These are phyloP conservation scores for Allomyces arbusculus DNA, from an alignment of 192 early-diverging fungal genomes.

Conservation along the genomic window DNA sequence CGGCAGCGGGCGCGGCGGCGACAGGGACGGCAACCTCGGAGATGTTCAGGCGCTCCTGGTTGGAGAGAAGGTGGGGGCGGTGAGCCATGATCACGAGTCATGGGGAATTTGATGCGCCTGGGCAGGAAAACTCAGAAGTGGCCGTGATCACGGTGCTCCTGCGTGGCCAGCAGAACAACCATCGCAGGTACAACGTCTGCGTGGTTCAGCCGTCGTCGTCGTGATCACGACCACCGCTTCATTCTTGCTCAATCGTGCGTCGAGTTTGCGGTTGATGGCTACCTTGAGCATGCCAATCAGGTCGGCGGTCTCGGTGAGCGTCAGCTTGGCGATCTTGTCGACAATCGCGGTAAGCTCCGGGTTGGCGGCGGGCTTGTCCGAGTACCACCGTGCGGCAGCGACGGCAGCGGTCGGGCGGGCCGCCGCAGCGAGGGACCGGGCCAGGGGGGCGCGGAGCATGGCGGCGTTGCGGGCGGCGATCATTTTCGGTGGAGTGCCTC, in stretches of 20 bases:
- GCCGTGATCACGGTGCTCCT: too few relatives aligned
- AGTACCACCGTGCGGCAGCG: not conserved
- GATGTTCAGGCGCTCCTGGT: slow-evolving; percentile 70
- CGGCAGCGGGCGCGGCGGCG: slow-evolving; percentile 39
- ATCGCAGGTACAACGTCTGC: too few relatives aligned
- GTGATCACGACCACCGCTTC: too few relatives aligned
- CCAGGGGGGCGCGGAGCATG: not conserved
- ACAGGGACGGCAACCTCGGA: slow-evolving; percentile 72
- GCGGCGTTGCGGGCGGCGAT: too few relatives aligned
- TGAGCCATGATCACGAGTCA: too few relatives aligned
- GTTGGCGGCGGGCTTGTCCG: slow-evolving; percentile 9
- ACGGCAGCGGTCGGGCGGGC: not conserved
- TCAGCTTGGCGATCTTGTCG: slow-evolving; percentile 75
- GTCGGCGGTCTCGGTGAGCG: slow-evolving; percentile 76
- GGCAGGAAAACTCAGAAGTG: too few relatives aligned
- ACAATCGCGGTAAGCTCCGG: slow-evolving; percentile 69
- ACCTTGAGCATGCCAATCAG: slow-evolving; percentile 81
- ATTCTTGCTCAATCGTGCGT: not conserved
- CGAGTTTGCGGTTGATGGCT: slow-evolving; percentile 1
- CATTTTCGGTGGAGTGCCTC: too few relatives aligned
- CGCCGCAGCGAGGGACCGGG: not conserved
- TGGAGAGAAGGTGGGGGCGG: not conserved
- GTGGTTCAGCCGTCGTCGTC: too few relatives aligned
- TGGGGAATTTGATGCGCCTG: too few relatives aligned
- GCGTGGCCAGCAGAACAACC: too few relatives aligned